Conservation (phyloP, 495 filamentous ascomycete species). For the Tuber magnatum region DNA sequence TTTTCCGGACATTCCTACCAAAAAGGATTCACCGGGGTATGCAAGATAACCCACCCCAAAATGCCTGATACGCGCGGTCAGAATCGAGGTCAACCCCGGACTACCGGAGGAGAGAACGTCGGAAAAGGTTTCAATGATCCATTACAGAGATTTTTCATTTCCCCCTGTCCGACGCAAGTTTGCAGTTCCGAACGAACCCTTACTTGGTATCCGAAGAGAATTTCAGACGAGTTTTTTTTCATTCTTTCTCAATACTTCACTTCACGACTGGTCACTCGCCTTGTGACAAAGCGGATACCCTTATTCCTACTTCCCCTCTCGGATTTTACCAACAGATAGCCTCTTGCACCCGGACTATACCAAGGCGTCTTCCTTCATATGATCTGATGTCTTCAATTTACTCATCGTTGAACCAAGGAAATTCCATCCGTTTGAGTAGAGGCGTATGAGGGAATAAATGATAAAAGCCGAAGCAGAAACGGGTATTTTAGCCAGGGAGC, state of each 20-base stretch:
- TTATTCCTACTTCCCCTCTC: background rate
- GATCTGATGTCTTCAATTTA: background rate
- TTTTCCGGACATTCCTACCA: background rate
- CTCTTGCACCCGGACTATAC: background rate
- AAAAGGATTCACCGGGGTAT: background rate
- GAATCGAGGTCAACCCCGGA: background rate
- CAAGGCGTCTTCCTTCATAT: background rate
- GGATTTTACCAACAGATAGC: background rate
- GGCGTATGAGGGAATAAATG: background rate
- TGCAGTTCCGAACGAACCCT: background rate
- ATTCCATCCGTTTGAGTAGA: background rate
- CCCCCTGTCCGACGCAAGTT: background rate
- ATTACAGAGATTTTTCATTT: background rate
- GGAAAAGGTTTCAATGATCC: background rate
- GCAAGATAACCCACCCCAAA: background rate
- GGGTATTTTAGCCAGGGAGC: background rate
- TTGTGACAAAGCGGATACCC: background rate
- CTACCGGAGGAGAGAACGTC: background rate
- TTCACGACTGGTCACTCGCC: background rate
- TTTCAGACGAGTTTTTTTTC: background rate
- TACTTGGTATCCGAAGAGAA: background rate
- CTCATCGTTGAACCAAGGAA: background rate
- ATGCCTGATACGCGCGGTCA: background rate
- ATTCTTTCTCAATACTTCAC: background rate
- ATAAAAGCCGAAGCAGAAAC: background rate